A percentile compares a stretch with the other conserved stretches of the same genome.
Evolutionary conservation across 306 rosid species (phyloP).

Genomic region (Hippophae gyantsensis): DNA sequence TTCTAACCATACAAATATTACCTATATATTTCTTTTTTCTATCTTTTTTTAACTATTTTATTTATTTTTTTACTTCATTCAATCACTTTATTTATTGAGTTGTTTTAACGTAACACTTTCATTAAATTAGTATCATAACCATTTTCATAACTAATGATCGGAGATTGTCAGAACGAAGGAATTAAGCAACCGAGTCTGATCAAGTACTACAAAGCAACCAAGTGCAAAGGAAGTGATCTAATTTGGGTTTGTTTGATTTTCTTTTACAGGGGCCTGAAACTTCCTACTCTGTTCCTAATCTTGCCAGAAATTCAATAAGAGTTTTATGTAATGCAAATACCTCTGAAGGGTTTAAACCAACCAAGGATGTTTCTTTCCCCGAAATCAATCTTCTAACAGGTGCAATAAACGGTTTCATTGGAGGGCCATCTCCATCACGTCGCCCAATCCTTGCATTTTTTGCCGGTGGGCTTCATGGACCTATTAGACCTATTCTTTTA

Average conservation of each 20-base stretch:
- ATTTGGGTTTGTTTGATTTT: background rate
- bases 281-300: constrained; percentile 38
- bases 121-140: no score
- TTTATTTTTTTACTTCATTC: no score
- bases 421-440: constrained; percentile 62
- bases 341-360: constrained; percentile 65
- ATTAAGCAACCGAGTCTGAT: no score
- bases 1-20: no score
- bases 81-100: no score
- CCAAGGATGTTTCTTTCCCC: constrained; percentile 76
- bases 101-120: no score
- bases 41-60: no score
- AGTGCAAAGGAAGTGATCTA: no score
- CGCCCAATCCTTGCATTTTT: constrained; percentile 60
- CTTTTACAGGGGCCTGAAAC: constrained; percentile 57
- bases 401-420: constrained; percentile 33
- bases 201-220: no score
- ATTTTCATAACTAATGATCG: no score
- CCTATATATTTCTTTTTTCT: no score
- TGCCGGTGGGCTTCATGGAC: constrained; percentile 85
- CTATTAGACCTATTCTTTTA: constrained; percentile 52
- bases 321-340: constrained; percentile 85
- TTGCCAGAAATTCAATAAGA: constrained; percentile 53
- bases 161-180: no score
- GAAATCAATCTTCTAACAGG: constrained; percentile 73